Evolutionary conservation across 169 alveolate genomes (phyloP).

Genomic region (Babesia microti): DNA sequence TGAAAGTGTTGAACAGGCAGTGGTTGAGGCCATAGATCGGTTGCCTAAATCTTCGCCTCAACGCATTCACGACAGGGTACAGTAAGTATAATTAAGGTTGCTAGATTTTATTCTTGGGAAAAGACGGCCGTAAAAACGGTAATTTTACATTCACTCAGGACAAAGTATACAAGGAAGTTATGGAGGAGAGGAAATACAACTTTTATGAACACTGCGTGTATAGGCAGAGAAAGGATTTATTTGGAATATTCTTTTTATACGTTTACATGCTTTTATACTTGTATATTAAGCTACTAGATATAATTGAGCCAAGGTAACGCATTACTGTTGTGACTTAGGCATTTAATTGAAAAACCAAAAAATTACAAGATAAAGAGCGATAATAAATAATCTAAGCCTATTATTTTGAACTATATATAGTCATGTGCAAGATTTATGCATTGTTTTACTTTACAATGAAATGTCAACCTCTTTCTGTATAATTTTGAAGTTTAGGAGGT

Average conservation of each 20-base stretch:
- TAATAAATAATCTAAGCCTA: conserved; percentile 4
- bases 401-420: conserved; percentile 10
- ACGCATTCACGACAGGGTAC: conserved; percentile 40
- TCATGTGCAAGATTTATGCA: too few species aligned
- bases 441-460: too few species aligned
- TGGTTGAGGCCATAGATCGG: conserved; percentile 52
- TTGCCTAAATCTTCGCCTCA: conserved; percentile 27
- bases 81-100: conserved; percentile 17
- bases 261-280: not conserved
- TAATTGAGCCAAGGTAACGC: conserved; percentile 17
- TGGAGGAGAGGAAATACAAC: conserved; percentile 13
- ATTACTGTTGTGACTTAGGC: conserved; percentile 19
- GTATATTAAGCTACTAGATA: conserved; percentile 2
- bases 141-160: conserved; percentile 7
- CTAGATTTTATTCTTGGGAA: conserved; percentile 60
- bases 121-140: conserved; percentile 44
- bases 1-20: conserved; percentile 39
- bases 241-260: not conserved
- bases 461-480: conserved; percentile 42
- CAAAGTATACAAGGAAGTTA: conserved; percentile 22
- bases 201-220: conserved; percentile 7
- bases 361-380: not conserved
- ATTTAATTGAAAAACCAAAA: conserved; percentile 2
- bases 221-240: not conserved
- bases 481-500: conserved; percentile 44